phyloP scores from a whole-genome alignment of 352 stramenopile genomes.

The Pilasporangium apinafurcum region DNA sequence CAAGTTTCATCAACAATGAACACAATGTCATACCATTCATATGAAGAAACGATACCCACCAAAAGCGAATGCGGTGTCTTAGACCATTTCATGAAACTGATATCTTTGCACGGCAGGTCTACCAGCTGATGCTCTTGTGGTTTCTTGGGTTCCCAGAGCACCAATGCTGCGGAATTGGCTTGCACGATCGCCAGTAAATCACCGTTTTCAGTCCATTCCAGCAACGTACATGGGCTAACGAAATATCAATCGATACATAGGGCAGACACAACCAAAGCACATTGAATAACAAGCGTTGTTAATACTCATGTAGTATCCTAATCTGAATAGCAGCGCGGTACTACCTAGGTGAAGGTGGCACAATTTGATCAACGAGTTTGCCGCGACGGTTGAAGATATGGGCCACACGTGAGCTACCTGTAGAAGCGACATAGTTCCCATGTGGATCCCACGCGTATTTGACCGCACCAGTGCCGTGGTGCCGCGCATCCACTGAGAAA shows the following conservation, averaged over 20 bases:
- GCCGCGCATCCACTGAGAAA: conserved; percentile 73
- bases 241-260: background rate
- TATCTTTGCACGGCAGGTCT: conserved; percentile 62
- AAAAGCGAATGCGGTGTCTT: conserved; percentile 54
- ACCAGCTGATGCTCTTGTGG: conserved; percentile 56
- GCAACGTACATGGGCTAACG: conserved; percentile 48
- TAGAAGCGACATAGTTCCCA: conserved; percentile 72
- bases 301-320: background rate
- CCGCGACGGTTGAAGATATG: conserved; percentile 68
- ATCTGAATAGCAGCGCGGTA: background rate
- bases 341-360: conserved; percentile 65
- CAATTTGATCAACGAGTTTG: conserved; percentile 76
- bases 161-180: conserved; percentile 59
- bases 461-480: conserved; percentile 62
- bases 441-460: conserved; percentile 80
- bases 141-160: conserved; percentile 67
- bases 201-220: conserved; percentile 71
- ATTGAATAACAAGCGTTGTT: no score
- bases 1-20: background rate
- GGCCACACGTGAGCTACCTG: conserved; percentile 61
- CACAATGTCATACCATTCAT: conserved; percentile 2
- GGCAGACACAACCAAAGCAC: no score
- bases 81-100: conserved; percentile 78
- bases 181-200: conserved; percentile 71
- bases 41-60: conserved; percentile 13